Evolutionary conservation across 2,329 filamentous ascomycete species (phyloP), one percentile per base, ranked within the genome.

Genomic region (Sporothrix dimorphospora): DNA sequence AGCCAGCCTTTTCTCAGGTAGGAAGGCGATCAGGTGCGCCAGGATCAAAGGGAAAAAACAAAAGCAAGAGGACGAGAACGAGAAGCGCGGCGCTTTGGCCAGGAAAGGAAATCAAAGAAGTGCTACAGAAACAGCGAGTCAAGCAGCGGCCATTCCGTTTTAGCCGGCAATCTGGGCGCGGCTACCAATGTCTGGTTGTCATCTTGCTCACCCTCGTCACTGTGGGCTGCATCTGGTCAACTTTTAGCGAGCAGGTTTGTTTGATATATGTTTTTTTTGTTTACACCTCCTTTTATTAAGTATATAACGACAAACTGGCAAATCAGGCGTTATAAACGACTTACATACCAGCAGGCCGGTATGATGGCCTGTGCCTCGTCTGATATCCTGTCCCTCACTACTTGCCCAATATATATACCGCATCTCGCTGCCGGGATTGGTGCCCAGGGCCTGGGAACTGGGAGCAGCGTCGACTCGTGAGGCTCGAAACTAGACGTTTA

Each of bases 331-430:
- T 63, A 1, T 4, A 45, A 27, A 8, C 3, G 21, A 27, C 34
- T 19, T 45, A 65, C n/a, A 45, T 63, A 21, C 21, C 38, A 65
- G 21, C 12, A 27, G 21, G 21, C 63, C 27, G 40, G 42, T 45
- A 47, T 49, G 14, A 49, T 66, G 63, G 40, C 14, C 45, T 66
- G 63, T 49, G 24, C 42, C 63, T 66, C 16, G 42, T 49, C 63
- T 49, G 63, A 49, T 66, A 49, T 45, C 11, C 3, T 21, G 16
- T 42, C 24, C 12, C 7, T 14, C 2, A 16, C 47, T 53, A 3
- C 11, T 19, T 19, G 8, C 30, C 6, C 27, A 61, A 40, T 65
- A 14, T 45, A 42, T 45, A 14, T 27, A 24, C 21, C 59, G 12
- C 38, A 4, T 45, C 16, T 40, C 19, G 16, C 30, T n/a, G 30